These are phyloP conservation scores for Apiospora phragmitis DNA, from an alignment of 2,329 filamentous ascomycete genomes.

Conservation along the genomic window DNA sequence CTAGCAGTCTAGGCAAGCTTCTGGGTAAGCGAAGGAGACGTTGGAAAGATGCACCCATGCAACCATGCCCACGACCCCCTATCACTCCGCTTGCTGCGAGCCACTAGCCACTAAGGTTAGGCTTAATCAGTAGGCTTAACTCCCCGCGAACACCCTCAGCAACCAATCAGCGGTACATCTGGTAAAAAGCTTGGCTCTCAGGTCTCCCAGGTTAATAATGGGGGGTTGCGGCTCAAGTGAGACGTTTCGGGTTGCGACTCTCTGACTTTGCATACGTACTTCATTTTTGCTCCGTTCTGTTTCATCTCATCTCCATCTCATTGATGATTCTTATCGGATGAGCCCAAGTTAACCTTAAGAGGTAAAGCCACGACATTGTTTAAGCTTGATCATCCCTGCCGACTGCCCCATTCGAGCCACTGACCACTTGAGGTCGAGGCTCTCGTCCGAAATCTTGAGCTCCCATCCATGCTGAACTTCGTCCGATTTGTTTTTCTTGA, in stretches of 20 bases:
- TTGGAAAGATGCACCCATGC: not conserved
- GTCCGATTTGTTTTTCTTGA: not conserved
- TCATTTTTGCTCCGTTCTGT: not conserved
- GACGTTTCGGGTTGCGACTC: not conserved
- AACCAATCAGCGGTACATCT: not conserved
- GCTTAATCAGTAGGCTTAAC: not conserved
- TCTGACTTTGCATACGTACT: not conserved
- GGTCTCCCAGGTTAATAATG: not conserved
- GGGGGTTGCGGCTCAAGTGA: constrained; percentile 1
- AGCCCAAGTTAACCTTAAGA: not conserved
- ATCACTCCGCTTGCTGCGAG: not conserved
- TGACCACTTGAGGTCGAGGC: not conserved
- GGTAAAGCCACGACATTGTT: not conserved
- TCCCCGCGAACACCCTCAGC: not conserved
- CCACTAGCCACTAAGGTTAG: not conserved
- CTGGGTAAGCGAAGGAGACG: not conserved
- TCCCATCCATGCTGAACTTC: not conserved
- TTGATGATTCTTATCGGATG: not conserved
- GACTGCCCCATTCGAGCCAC: not conserved
- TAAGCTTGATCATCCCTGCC: constrained; percentile 1
- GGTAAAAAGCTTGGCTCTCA: not conserved
- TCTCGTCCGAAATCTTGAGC: not conserved
- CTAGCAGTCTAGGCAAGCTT: not conserved
- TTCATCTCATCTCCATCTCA: constrained; percentile 4
- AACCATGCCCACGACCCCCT: not conserved